Evolutionary conservation across 2,329 filamentous ascomycete species (phyloP).

Genomic region (Sphaerulina musiva): DNA sequence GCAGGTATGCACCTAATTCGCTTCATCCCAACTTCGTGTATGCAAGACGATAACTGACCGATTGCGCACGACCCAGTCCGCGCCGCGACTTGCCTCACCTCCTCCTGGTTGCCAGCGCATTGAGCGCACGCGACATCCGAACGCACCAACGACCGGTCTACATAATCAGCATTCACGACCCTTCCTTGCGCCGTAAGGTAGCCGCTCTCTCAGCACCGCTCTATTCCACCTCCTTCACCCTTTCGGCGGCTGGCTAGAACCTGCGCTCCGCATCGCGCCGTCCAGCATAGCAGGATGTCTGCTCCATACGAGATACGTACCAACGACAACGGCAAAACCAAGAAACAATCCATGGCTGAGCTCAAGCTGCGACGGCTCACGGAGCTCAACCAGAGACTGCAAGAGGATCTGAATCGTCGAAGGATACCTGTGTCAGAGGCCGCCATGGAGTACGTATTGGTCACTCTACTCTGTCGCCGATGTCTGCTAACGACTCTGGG

Average conservation of each 20-base stretch:
- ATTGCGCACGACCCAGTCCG: constrained; percentile 1
- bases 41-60: neutral
- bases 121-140: constrained; percentile 7
- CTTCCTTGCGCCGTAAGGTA: neutral
- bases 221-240: neutral
- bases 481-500: constrained; percentile 2
- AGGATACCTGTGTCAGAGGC: constrained; percentile 94
- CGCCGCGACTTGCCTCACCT: neutral
- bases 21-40: neutral
- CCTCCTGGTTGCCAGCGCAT: constrained; percentile 8
- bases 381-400: constrained; percentile 90
- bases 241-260: neutral
- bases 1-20: constrained; percentile 7
- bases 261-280: constrained; percentile 1
- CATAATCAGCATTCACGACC: constrained; percentile 1
- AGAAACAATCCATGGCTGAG: constrained; percentile 99
- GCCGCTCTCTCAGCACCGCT: neutral
- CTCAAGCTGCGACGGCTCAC: constrained; percentile 93
- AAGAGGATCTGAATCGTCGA: constrained; percentile 91
- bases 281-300: constrained; percentile 44
- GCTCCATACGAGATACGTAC: constrained; percentile 60
- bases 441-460: constrained; percentile 49
- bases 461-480: neutral
- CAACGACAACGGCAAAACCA: constrained; percentile 67
- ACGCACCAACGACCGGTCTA: neutral